Conservation (phyloP, 805 yeast species). For the Saturnispora saitoi region DNA sequence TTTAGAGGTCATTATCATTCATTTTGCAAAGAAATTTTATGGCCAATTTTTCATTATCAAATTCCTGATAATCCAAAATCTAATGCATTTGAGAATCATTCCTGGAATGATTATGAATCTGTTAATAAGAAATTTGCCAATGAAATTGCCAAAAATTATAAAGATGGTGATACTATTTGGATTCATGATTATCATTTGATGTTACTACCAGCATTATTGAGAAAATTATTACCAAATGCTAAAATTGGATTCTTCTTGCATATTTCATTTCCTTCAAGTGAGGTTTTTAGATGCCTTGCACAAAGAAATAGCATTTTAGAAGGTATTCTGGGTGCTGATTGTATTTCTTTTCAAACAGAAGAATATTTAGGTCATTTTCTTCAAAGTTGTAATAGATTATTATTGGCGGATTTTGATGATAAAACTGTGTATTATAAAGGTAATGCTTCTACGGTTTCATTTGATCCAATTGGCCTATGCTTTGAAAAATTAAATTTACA, state of each 20-base stretch:
- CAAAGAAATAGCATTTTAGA: conserved; percentile 66
- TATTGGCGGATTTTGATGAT: conserved; percentile 73
- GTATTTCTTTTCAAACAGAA: conserved; percentile 80
- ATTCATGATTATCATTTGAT: conserved; percentile 89
- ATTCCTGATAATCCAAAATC: conserved; percentile 92
- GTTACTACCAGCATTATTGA: conserved; percentile 76
- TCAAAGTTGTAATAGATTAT: conserved; percentile 78
- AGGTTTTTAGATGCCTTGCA: conserved; percentile 89
- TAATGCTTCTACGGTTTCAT: conserved; percentile 44
- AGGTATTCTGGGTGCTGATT: conserved; percentile 86
- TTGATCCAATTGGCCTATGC: conserved; percentile 75
- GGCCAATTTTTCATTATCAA: conserved; percentile 94
- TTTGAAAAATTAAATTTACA: conserved; percentile 44
- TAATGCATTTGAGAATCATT: conserved; percentile 90
- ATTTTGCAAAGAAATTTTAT: conserved; percentile 86
- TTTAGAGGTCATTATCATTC: conserved; percentile 87
- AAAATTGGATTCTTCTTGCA: conserved; percentile 89
- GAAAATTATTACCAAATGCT: conserved; percentile 68
- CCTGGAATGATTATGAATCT: conserved; percentile 76
- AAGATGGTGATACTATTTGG: conserved; percentile 78
- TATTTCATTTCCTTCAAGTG: conserved; percentile 91
- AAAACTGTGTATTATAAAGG: conserved; percentile 55
- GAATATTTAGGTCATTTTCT: conserved; percentile 92
- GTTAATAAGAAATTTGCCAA: conserved; percentile 79
- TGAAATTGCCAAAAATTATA: conserved; percentile 55